Evolutionary conservation across 1,139 yeast genomes (phyloP), one percentile per base, ranked within the genome.

Genomic region (Sporopachydermia cereana): DNA sequence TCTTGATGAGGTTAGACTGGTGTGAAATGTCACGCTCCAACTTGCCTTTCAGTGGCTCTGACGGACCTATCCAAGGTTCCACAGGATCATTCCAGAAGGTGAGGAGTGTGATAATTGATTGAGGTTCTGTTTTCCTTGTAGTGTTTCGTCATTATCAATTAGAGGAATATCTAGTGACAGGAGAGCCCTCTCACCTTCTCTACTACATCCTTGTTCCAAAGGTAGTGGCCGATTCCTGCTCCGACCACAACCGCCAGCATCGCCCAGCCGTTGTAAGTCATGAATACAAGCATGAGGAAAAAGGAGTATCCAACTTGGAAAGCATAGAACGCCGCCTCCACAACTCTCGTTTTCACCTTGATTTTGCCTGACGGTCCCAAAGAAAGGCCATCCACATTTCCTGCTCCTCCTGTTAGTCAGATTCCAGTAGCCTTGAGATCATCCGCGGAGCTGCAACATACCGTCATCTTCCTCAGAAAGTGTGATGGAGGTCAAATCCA

Each of bases 221-320:
- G 41, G 54, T 71, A 76, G 54, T 78, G 71, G 1, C 94, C 94
- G 23, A 77, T 39, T 17, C 68, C 70, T 1, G 91, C 91, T 1
- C 94, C 94, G 2, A 71, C 51, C 1, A 76, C 79, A 24, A 82
- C 83, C 2, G 89, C 79, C 16, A 77, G 46, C 91, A 84, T 83
- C 44, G 79, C 71, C 86, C 88, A 84, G 3, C 91, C 86, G 57
- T 84, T 83, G 58, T 81, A 84, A 2, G 89, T 82, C 94, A 84
- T 84, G 55, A 83, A 84, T 25, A 52, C 60, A 45, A 46, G 57
- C 94, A 84, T 84, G 53, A 84, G 63, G 68, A 81, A 66, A 55
- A 83, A 82, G 2, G 93, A 81, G 58, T 79, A 83, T 3, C 84
- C 83, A 14, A 84, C 89, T 57, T 82, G 89, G 16, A 76, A 50